These are phyloP conservation scores for Cyathus striatus DNA, from an alignment of 768 basidiomycete species.

Conservation along the genomic window DNA sequence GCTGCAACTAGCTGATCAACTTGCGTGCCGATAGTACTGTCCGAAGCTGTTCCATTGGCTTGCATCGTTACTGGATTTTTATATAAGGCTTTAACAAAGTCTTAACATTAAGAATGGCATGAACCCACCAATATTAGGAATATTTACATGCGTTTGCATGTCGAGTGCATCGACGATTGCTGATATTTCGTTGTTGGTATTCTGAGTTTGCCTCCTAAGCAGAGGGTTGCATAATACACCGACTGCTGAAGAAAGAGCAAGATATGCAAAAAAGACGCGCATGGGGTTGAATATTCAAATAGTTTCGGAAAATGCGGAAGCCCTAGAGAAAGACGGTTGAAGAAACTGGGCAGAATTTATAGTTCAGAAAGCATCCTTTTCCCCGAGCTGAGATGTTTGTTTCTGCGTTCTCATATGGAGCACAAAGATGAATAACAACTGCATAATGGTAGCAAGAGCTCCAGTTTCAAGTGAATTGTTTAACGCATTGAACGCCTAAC, in stretches of 20 bases:
- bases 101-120: neutral
- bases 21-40: slow-evolving; percentile 21
- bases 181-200: slow-evolving; percentile 24
- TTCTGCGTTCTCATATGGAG: too few relatives aligned
- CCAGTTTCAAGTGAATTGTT: too few relatives aligned
- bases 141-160: slow-evolving; percentile 11
- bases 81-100: neutral
- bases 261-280: too few relatives aligned
- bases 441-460: too few relatives aligned
- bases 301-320: too few relatives aligned
- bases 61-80: slow-evolving; percentile 20
- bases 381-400: too few relatives aligned
- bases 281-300: too few relatives aligned
- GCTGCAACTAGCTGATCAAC: slow-evolving; percentile 17
- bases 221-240: slow-evolving; percentile 23
- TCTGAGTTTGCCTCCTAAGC: slow-evolving; percentile 21
- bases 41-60: slow-evolving; percentile 21
- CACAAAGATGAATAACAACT: too few relatives aligned
- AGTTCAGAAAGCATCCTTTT: too few relatives aligned
- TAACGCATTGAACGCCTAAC: too few relatives aligned
- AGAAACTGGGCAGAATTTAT: too few relatives aligned
- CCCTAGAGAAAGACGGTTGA: too few relatives aligned
- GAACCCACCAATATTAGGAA: slow-evolving; percentile 20
- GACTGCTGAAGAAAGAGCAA: slow-evolving; percentile 19
- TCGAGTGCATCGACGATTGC: slow-evolving; percentile 20